A percentile compares a stretch with the other conserved stretches of the same genome.
Evolutionary conservation across 2,329 filamentous ascomycete genomes (phyloP).

Genomic region (Aspergillus sergii): DNA sequence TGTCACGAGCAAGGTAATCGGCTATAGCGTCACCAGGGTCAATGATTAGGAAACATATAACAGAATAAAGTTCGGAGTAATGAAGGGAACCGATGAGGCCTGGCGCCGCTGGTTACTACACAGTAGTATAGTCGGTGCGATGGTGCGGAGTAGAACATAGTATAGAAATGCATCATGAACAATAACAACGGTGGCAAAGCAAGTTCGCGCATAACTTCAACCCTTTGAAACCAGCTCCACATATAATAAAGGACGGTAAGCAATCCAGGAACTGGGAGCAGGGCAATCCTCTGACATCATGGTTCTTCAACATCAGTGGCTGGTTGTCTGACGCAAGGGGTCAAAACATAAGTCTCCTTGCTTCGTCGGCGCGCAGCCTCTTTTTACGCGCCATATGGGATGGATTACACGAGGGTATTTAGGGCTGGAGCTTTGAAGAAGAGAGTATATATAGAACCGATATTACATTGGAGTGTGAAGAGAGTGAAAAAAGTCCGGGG

Average conservation of each 20-base stretch:
- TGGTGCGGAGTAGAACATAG: conserved; percentile 1
- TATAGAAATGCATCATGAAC: conserved; percentile 9
- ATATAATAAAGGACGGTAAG: not conserved
- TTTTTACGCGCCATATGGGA: conserved; percentile 2
- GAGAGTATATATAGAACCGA: not conserved
- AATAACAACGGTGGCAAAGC: conserved; percentile 9
- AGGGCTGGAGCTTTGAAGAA: not conserved
- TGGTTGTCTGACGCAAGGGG: conserved; percentile 8
- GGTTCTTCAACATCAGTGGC: conserved; percentile 4
- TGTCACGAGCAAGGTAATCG: conserved; percentile 13
- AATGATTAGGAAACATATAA: conserved; percentile 17
- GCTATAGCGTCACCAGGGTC: conserved; percentile 19
- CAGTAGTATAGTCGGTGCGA: conserved; percentile 1
- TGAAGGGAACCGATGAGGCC: not conserved
- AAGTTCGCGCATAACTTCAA: not conserved
- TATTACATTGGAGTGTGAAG: not conserved
- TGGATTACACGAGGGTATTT: conserved; percentile 4
- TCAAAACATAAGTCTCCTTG: conserved; percentile 3
- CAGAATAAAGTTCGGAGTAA: conserved; percentile 1
- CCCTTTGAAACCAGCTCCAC: conserved; percentile 2
- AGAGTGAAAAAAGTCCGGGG: not conserved
- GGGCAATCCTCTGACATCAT: conserved; percentile 4
- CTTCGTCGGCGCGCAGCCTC: not conserved
- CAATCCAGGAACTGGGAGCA: not conserved
- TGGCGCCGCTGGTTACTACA: conserved; percentile 5